Evolutionary conservation across 2,329 filamentous ascomycete species (phyloP).

Genomic region (Teratosphaeria nubilosa): DNA sequence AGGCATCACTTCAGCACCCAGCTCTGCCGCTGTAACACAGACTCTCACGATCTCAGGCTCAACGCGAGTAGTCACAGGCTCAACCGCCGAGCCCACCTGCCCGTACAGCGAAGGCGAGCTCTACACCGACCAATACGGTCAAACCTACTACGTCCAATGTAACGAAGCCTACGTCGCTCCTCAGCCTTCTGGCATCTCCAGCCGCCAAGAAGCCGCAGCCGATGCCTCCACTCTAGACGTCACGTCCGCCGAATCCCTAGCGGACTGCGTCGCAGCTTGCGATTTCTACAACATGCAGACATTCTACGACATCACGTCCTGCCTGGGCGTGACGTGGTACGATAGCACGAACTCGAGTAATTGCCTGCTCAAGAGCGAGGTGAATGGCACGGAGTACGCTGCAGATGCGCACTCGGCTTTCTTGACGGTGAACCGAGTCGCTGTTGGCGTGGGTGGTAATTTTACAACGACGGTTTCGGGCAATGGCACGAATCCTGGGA

Average conservation of each 20-base stretch:
- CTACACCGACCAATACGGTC: conserved; percentile 17
- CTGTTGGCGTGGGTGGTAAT: neutral
- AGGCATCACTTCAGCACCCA: conserved; percentile 1
- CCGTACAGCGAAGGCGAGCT: conserved; percentile 14
- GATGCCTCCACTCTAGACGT: conserved; percentile 5
- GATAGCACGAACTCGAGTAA: neutral
- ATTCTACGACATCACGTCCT: neutral
- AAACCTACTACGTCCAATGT: conserved; percentile 15
- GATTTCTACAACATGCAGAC: conserved; percentile 3
- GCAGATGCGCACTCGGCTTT: neutral
- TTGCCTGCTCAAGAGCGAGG: neutral
- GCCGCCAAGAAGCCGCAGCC: neutral
- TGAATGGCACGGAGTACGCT: neutral
- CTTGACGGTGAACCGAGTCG: neutral
- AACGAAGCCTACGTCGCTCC: conserved; percentile 5
- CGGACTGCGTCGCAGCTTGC: conserved; percentile 4
- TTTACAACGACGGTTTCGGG: neutral
- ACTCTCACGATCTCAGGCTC: conserved; percentile 1
- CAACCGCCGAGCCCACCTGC: conserved; percentile 15
- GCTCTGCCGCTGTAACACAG: conserved; percentile 1
- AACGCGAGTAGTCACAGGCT: conserved; percentile 1
- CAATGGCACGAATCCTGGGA: neutral
- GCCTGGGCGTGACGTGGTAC: neutral
- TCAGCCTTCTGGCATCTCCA: conserved; percentile 4
- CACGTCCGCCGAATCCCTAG: conserved; percentile 10